Evolutionary conservation across 2,329 filamentous ascomycete species (phyloP).

Genomic region (Ophiostoma ips): DNA sequence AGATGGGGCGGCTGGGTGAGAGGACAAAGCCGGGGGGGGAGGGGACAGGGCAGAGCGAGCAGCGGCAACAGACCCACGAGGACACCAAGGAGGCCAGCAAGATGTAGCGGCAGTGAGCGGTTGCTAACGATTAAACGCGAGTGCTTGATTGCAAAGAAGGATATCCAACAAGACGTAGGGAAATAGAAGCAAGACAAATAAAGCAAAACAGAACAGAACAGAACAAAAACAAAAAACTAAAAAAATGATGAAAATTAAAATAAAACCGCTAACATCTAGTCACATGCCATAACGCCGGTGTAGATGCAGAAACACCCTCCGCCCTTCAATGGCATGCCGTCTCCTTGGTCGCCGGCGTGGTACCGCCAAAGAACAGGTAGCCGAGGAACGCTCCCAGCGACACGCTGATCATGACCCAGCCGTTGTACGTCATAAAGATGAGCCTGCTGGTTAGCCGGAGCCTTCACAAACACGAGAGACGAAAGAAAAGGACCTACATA

Average conservation of each 20-base stretch:
- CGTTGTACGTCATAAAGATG: conserved; percentile 99
- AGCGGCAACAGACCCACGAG: too few species aligned
- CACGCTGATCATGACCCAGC: conserved; percentile 90
- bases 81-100: conserved; percentile 24
- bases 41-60: too few species aligned
- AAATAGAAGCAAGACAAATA: conserved; percentile 9
- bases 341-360: conserved; percentile 60
- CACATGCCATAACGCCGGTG: too few species aligned
- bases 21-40: conserved; percentile 27
- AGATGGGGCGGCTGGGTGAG: conserved; percentile 30
- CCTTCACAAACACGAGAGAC: neutral
- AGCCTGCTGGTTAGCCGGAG: conserved; percentile 44
- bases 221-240: conserved; percentile 3
- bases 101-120: conserved; percentile 20
- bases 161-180: conserved; percentile 7
- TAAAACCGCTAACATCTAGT: too few species aligned
- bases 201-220: conserved; percentile 17
- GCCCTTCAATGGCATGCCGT: conserved; percentile 91
- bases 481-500: conserved; percentile 56
- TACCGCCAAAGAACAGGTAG: conserved; percentile 66
- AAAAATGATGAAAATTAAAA: conserved; percentile 13
- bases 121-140: too few species aligned
- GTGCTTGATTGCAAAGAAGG: too few species aligned
- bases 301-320: too few species aligned
- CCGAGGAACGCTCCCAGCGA: conserved; percentile 79